Percentiles rank a stretch among this genome's conserved stretches.
phyloP scores from a whole-genome alignment of 2,329 filamentous ascomycete genomes.

The Aspergillus sp. region DNA sequence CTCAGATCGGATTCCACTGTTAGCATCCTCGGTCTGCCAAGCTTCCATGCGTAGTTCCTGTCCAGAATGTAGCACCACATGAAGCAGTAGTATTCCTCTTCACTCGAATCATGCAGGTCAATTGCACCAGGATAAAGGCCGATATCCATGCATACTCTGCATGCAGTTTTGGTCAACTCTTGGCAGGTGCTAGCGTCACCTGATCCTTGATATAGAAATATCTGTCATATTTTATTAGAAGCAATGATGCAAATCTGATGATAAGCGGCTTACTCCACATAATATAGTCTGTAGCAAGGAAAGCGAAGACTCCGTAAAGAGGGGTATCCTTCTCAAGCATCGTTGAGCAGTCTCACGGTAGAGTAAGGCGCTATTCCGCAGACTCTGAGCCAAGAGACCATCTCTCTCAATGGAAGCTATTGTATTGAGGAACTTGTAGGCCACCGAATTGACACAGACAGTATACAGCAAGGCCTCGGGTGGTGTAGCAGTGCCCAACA shows the following conservation, averaged over 20 bases:
- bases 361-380: conserved; percentile 10
- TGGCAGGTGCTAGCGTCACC: conserved; percentile 21
- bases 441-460: conserved; percentile 22
- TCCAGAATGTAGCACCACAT: conserved; percentile 29
- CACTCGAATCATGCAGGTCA: neutral
- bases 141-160: conserved; percentile 22
- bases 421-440: conserved; percentile 26
- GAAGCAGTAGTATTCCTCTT: conserved; percentile 25
- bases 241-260: neutral
- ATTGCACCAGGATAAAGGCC: conserved; percentile 1
- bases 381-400: conserved; percentile 8
- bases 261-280: conserved; percentile 13
- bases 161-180: conserved; percentile 23
- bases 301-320: conserved; percentile 15
- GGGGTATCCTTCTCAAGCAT: conserved; percentile 19
- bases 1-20: too few relatives aligned
- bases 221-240: neutral
- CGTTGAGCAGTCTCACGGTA: conserved; percentile 17
- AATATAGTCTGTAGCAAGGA: conserved; percentile 19
- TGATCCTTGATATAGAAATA: conserved; percentile 25
- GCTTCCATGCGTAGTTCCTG: conserved; percentile 25
- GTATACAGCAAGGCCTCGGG: conserved; percentile 19
- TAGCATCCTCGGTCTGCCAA: neutral
- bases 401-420: conserved; percentile 8
- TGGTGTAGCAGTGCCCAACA: conserved; percentile 11